Evolutionary conservation across 129 eudicot species (phyloP), one percentile per base, ranked within the genome.

Genomic region (Logfia minima): DNA sequence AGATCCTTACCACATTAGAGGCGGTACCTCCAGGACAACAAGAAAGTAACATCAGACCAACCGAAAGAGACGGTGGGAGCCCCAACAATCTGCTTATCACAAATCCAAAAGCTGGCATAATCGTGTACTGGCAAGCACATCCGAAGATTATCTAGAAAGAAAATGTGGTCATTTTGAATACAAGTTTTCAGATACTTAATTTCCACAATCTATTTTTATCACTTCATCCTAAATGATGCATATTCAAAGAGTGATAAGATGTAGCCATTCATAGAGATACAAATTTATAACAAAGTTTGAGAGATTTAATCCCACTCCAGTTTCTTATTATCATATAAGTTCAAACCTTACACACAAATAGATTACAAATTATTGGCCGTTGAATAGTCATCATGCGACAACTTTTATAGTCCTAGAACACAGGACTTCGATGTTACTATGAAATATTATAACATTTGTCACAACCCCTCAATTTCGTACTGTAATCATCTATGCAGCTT

Each of bases 21-120:
- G 96, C 98, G 26, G 98, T 92, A 9, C 98, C 98, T 32, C 96
- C 96, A 24, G 98, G 98, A 69, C 98, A 93, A 83, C 96, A 93
- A 69, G 95, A 75, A 77, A 93, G 95, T 79, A 93, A 78, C 60
- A 93, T 90, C 69, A 90, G 75, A 67, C 98, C 95, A 70, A 87
- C 98, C 14, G 95, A 82, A 61, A 90, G 78, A 35, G 95, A 81
- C 29, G 89, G 91, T 51, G 96, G 78, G 51, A 90, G 89, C 79
- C 92, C 87, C 83, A 90, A 41, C 3, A 84, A 55, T 82, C 83
- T 90, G 91, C 95, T 90, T 79, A 93, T 78, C 43, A 81, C 23
- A 61, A 76, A 70, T 79, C 95, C 98, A 52, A 85, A 81, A 61
- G 78, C 80, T 16, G 98, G 96, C 98, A 92, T 90, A 60, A 92